A percentile compares a stretch with the other conserved stretches of the same genome.
phyloP scores from a whole-genome alignment of 371 early-diverging fungal species.

The Rhizopus arrhizus region DNA sequence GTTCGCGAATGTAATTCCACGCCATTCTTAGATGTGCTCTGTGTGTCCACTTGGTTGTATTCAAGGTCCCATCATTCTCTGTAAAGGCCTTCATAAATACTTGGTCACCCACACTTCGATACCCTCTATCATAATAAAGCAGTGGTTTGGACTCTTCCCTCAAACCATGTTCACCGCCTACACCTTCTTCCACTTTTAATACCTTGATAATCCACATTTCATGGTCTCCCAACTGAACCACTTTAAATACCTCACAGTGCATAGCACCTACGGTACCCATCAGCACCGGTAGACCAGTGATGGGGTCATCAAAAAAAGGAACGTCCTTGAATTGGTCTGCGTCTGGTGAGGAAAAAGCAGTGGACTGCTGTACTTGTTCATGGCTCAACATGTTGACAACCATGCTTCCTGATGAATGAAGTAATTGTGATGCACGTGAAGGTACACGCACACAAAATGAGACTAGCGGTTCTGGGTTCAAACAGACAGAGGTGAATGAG shows the following conservation, averaged over 20 bases:
- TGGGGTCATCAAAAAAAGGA: conserved; percentile 51
- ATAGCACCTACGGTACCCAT: conserved; percentile 66
- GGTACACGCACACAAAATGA: conserved; percentile 69
- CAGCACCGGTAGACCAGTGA: conserved; percentile 60
- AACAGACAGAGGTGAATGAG: conserved; percentile 72
- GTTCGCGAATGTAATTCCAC: conserved; percentile 61
- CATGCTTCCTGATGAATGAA: conserved; percentile 62
- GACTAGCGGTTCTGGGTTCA: conserved; percentile 65
- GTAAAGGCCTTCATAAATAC: conserved; percentile 58
- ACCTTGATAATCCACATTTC: conserved; percentile 70
- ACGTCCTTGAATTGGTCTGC: conserved; percentile 59
- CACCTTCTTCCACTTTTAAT: conserved; percentile 60
- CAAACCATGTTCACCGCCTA: conserved; percentile 45
- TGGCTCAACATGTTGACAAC: conserved; percentile 61
- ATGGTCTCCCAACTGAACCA: conserved; percentile 65
- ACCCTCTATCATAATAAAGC: conserved; percentile 65
- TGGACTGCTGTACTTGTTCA: conserved; percentile 64
- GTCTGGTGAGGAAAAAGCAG: conserved; percentile 67
- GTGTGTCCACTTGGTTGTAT: conserved; percentile 60
- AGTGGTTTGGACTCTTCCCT: conserved; percentile 58
- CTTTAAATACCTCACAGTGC: conserved; percentile 57
- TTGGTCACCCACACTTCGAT: conserved; percentile 64
- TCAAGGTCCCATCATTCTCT: conserved; percentile 39
- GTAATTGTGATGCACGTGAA: conserved; percentile 59
- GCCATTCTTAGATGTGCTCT: conserved; percentile 66